phyloP scores from a whole-genome alignment of 345 rosid species.

The Psidium friedrichsthalianum region DNA sequence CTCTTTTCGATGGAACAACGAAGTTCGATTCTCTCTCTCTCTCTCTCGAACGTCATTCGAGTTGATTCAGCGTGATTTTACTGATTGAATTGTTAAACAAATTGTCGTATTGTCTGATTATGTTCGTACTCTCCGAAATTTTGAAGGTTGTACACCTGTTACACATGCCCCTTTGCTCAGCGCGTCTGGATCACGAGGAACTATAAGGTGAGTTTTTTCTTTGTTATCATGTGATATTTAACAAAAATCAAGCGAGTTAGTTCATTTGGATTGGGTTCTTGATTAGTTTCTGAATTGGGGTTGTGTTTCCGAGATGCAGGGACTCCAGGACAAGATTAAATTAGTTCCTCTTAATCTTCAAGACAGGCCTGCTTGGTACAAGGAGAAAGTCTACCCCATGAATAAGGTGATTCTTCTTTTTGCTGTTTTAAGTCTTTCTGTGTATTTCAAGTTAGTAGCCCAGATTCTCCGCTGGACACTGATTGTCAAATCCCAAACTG shows the following conservation, averaged over 20 bases:
- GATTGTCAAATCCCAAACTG: background rate
- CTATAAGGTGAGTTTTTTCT: slow-evolving; percentile 37
- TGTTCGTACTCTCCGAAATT: background rate
- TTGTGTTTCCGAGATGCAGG: slow-evolving; percentile 26
- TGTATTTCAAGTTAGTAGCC: background rate
- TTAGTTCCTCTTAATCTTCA: slow-evolving; percentile 66
- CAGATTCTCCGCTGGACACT: background rate
- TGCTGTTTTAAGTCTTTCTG: background rate
- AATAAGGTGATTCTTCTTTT: slow-evolving; percentile 47
- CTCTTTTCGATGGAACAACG: slow-evolving; percentile 68
- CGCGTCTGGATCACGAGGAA: slow-evolving; percentile 96
- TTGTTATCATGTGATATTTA: background rate
- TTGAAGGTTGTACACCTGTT: slow-evolving; percentile 52
- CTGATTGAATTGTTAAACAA: background rate
- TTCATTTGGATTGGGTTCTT: background rate
- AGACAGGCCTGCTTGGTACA: slow-evolving; percentile 82
- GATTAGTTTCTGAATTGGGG: background rate
- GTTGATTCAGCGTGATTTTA: background rate
- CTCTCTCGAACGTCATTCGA: background rate
- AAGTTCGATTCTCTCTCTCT: slow-evolving; percentile 23
- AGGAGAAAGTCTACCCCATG: slow-evolving; percentile 65
- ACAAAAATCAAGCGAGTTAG: background rate
- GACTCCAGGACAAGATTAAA: slow-evolving; percentile 68
- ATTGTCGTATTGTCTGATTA: background rate
- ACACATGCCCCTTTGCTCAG: slow-evolving; percentile 71